Base-by-base conservation (phyloP, 768 basidiomycete species). In the Auriculariales sp. region DNA sequence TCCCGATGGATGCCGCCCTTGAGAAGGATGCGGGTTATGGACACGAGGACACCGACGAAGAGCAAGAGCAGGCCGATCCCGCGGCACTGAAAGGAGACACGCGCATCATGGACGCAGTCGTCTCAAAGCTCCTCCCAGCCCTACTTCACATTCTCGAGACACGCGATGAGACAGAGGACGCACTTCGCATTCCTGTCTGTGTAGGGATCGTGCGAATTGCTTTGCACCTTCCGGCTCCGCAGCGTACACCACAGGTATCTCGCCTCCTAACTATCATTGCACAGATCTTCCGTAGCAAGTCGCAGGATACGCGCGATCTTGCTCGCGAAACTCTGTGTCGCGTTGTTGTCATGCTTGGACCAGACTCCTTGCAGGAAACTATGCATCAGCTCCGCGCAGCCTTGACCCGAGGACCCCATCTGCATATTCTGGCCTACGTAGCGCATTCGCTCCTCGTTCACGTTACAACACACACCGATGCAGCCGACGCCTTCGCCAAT, bases 241-340 rank as follows among this genome's bases (percentile, higher is more conserved):
- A 69, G 0, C 75, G 80, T 9, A 74, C 81, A 29, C 67, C 75
- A 0, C 90, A 95, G 55, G 73, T 92, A 22, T 67, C 75, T 0
- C 76, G 81, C 25, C 68, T 97, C 11, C 60, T 98, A 52, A 97
- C 90, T 1, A 77, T 84, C 22, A 74, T 97, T 49, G 79, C 83
- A 57, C 94, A 98, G 59, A 81, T 85, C 31, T 70, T 99, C 33
- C 83, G 90, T n/a, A 95, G 90, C 62, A 83, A 78, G 56, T 91
- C 91, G 12, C 90, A 93, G 60, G 92, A 97, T 56, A 90, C 88
- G 1, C 72, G 95, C 52, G 91, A 95, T 57, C 71, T 93, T 31
- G 77, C 81, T 4, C 74, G 90, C 12, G 86, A 91, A 47, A 83
- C 90, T 0, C 64, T 95, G 5, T 81, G 79, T 59, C 84, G 83